Evolutionary conservation across 805 yeast species (phyloP), one percentile per base, ranked within the genome.

Genomic region (Ascoidea rubescens): DNA sequence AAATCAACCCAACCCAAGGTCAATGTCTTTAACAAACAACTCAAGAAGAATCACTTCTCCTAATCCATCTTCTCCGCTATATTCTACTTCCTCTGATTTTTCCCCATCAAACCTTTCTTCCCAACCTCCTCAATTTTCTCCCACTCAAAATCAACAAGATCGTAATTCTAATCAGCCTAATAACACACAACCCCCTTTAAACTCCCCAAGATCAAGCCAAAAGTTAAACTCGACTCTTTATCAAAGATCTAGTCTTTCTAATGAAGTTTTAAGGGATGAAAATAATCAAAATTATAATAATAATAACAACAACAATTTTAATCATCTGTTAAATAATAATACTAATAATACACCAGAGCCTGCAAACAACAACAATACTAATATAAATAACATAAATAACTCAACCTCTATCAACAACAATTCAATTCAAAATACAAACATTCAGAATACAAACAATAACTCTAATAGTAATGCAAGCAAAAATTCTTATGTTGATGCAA

Each of bases 21-120:
- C 67, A 2, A 66, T 65, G 69, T 62, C 69, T 5, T 59, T 64
- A 37, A 60, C 61, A 46, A 50, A 56, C 49, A 49, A 50, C 16
- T 55, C 59, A 49, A 48, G 53, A 46, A 46, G 53, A 32, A 50
- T 50, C 51, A 47, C 49, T 50, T n/a, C n/a, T n/a, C 55, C 51
- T 33, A 6, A 33, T 7, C 42, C 10, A 7, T 33, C 42, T 33
- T 33, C 42, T 7, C 42, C 42, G 6, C 42, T 7, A 33, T 33
- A 7, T 7, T 10, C 6, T 6, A 33, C 6, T 33, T 33, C 10
- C 10, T 7, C 6, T 33, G 10, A 33, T 33, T 33, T 33, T 33
- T 33, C 42, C 10, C 42, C 42, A 7, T 10, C 6, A 33, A 6
- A 33, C 6, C 42, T 7, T 7, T 10, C 6, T 7, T 10, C 6